Conservation (phyloP, 73 alveolate genomes). For the Paramecium biaurelia region DNA sequence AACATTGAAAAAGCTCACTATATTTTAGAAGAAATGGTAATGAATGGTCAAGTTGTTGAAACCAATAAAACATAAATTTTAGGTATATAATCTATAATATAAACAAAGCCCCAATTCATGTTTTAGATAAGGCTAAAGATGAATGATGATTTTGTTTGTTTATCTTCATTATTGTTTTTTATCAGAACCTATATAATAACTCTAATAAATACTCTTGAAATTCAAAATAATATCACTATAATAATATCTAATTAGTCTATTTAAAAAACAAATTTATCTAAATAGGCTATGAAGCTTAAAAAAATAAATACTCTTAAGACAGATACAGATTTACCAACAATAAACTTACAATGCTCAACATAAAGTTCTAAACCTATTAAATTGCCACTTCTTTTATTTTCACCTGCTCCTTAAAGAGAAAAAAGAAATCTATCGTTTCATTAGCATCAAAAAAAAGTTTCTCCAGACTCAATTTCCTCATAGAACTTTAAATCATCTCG, state of each 20-base stretch:
- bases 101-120: slow-evolving; percentile 57
- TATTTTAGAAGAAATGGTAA: slow-evolving; percentile 96
- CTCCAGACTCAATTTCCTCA: neutral
- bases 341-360: neutral
- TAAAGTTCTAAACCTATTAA: neutral
- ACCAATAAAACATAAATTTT: slow-evolving; percentile 91
- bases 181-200: neutral
- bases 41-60: slow-evolving; percentile 95
- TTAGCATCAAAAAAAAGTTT: neutral
- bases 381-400: neutral
- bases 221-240: neutral
- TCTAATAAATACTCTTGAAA: neutral
- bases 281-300: neutral
- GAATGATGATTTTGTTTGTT: neutral
- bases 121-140: slow-evolving; percentile 54
- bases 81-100: slow-evolving; percentile 41
- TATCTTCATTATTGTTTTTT: neutral
- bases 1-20: slow-evolving; percentile 98
- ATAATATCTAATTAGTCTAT: neutral
- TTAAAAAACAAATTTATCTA: neutral
- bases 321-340: neutral
- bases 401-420: neutral
- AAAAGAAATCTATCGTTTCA: neutral
- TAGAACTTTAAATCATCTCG: neutral
- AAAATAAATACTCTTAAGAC: neutral